Evolutionary conservation across 1,284 basidiomycete species (phyloP).

Genomic region (Bjerkandera adusta): DNA sequence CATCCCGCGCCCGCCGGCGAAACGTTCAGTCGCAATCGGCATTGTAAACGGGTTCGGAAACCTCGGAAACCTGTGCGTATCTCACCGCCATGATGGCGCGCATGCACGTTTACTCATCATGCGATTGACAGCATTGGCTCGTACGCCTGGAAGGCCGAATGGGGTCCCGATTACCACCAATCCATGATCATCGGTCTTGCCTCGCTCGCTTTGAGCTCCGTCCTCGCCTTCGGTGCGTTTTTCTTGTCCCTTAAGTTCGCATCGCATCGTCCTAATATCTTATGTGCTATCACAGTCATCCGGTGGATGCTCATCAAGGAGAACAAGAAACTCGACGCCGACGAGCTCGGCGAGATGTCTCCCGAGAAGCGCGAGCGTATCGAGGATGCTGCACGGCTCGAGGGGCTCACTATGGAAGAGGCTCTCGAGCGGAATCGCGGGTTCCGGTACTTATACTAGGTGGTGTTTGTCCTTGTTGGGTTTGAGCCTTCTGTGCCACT

Average conservation of each 20-base stretch:
- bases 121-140: conserved; percentile 31
- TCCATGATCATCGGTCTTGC: conserved; percentile 38
- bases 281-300: conserved; percentile 28
- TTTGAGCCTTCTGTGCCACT: too few species aligned
- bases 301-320: conserved; percentile 32
- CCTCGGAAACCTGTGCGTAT: conserved; percentile 36
- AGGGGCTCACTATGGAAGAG: conserved; percentile 37
- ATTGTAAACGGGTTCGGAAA: conserved; percentile 42
- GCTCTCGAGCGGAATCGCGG: conserved; percentile 36
- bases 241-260: neutral
- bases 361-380: conserved; percentile 32
- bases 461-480: too few species aligned
- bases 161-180: conserved; percentile 37
- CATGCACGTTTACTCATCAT: too few species aligned
- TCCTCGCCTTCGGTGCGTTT: conserved; percentile 29
- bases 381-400: conserved; percentile 36
- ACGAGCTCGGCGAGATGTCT: conserved; percentile 31
- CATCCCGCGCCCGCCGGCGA: conserved; percentile 63
- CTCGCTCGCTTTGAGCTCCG: conserved; percentile 26
- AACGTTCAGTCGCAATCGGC: conserved; percentile 46
- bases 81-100: too few species aligned
- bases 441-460: conserved; percentile 40
- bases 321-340: conserved; percentile 35
- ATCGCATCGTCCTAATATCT: neutral
- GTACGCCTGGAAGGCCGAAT: conserved; percentile 37